These are phyloP conservation scores for Camelina neglecta DNA, from an alignment of 345 rosid species.

Conservation along the genomic window DNA sequence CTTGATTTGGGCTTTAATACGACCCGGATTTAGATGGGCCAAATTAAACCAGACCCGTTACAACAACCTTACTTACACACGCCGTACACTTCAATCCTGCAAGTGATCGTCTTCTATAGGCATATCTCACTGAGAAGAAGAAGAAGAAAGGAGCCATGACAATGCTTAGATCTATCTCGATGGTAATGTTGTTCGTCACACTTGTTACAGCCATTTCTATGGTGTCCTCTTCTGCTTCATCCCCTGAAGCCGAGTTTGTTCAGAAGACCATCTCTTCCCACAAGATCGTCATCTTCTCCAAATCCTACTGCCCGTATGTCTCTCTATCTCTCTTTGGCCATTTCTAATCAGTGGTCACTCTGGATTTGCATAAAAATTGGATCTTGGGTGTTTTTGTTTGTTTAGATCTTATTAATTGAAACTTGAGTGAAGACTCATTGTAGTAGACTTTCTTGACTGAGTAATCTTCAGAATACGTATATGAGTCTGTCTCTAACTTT, in stretches of 20 bases:
- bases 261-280: conserved; percentile 77
- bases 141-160: conserved; percentile 30
- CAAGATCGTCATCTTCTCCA: conserved; percentile 95
- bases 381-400: conserved; percentile 19
- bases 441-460: neutral
- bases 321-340: neutral
- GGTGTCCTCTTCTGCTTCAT: conserved; percentile 41
- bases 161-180: conserved; percentile 37
- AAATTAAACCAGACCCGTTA: neutral
- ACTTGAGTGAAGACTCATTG: neutral
- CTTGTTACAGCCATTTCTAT: conserved; percentile 36
- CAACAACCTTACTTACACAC: neutral
- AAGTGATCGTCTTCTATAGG: conserved; percentile 3
- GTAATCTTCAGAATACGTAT: neutral
- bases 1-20: conserved; percentile 2
- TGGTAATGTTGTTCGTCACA: conserved; percentile 26
- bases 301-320: conserved; percentile 92
- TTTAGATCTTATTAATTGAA: conserved; percentile 18
- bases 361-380: neutral
- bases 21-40: conserved; percentile 3
- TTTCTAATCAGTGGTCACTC: neutral
- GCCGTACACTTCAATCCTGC: neutral
- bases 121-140: conserved; percentile 18
- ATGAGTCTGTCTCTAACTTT: conserved; percentile 24
- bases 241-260: conserved; percentile 64